Percentiles rank a stretch among this genome's conserved stretches.
phyloP scores from a whole-genome alignment of 805 yeast genomes.

The Candida palmyrensis region DNA sequence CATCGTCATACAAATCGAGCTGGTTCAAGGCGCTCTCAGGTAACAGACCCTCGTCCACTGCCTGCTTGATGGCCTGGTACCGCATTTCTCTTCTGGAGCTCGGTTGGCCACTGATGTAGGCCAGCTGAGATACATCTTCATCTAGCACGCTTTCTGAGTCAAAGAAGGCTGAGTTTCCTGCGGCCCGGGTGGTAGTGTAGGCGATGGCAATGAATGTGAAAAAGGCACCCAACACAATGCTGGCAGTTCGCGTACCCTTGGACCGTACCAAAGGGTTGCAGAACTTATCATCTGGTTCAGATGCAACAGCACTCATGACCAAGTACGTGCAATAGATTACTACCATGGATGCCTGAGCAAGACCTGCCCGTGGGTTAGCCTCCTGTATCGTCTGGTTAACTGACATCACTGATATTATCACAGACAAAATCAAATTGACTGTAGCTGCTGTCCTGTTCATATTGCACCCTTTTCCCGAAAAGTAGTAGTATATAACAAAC shows the following conservation, averaged over 20 bases:
- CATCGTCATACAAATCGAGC: conserved; percentile 51
- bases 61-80: conserved; percentile 82
- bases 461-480: conserved; percentile 75
- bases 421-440: conserved; percentile 61
- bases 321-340: conserved; percentile 88
- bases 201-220: conserved; percentile 95
- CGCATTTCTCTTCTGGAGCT: conserved; percentile 63
- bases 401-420: conserved; percentile 64
- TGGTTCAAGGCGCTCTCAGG: conserved; percentile 90
- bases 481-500: conserved; percentile 72
- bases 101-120: conserved; percentile 42
- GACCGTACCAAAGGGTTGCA: conserved; percentile 93
- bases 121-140: conserved; percentile 9
- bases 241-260: conserved; percentile 82
- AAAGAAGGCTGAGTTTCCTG: conserved; percentile 54
- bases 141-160: conserved; percentile 37
- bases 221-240: conserved; percentile 83
- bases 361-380: conserved; percentile 89
- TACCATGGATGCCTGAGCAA: conserved; percentile 96
- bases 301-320: conserved; percentile 86
- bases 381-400: conserved; percentile 84
- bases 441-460: conserved; percentile 88
- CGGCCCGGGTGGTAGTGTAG: conserved; percentile 95
- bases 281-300: conserved; percentile 90
- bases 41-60: conserved; percentile 92